Conservation (phyloP, 2,329 filamentous ascomycete genomes). For the Aspergillus neotritici region DNA sequence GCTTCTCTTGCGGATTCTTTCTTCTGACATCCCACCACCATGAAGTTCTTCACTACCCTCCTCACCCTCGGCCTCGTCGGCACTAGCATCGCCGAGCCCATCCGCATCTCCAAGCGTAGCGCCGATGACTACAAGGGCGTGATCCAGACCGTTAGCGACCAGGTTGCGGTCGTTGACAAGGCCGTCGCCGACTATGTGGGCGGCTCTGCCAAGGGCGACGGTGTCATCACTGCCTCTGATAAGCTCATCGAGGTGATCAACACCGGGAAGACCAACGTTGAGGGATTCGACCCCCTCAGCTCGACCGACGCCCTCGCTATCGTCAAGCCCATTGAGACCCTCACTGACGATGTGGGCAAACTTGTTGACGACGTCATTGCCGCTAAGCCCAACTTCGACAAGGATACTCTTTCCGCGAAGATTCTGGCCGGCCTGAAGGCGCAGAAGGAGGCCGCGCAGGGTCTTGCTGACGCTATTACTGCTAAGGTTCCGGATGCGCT, state of each 20-base stretch:
- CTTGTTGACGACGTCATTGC: slow-evolving; percentile 9
- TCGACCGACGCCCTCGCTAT: slow-evolving; percentile 7
- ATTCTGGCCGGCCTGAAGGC: slow-evolving; percentile 4
- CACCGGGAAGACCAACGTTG: slow-evolving; percentile 1
- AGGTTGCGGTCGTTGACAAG: slow-evolving; percentile 4
- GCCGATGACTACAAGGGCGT: slow-evolving; percentile 7
- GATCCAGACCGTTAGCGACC: slow-evolving; percentile 5
- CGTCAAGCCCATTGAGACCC: slow-evolving; percentile 7
- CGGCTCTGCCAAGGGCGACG: slow-evolving; percentile 1
- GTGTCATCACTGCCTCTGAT: slow-evolving; percentile 3
- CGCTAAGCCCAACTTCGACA: slow-evolving; percentile 5
- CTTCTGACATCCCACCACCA: slow-evolving; percentile 2
- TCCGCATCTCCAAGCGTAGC: slow-evolving; percentile 6
- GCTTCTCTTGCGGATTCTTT: too few relatives aligned
- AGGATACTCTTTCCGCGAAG: slow-evolving; percentile 1
- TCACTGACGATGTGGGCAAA: slow-evolving; percentile 1
- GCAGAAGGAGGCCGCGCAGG: slow-evolving; percentile 5
- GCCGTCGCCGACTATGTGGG: slow-evolving; percentile 7
- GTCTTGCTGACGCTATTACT: slow-evolving; percentile 4
- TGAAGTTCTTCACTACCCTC: slow-evolving; percentile 7
- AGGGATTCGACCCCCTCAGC: slow-evolving; percentile 1
- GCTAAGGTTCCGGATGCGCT: slow-evolving; percentile 8
- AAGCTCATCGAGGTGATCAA: slow-evolving; percentile 8
- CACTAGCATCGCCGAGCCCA: slow-evolving; percentile 9
- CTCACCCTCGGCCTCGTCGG: slow-evolving; percentile 6